These are phyloP conservation scores for Punica granatum DNA, from an alignment of 345 rosid species.

Conservation along the genomic window DNA sequence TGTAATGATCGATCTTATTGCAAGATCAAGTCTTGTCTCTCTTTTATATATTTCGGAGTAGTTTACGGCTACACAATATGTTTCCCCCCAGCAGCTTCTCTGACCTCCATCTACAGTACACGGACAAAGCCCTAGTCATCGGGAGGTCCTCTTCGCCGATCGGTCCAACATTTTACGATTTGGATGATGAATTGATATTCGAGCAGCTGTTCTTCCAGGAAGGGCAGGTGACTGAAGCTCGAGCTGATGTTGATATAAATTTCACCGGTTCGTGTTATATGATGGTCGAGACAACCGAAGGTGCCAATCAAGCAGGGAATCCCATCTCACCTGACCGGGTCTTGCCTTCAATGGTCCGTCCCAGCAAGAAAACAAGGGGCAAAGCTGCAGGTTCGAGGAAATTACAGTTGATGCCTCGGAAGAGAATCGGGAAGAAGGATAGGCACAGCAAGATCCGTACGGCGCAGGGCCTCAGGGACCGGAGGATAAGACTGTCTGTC, in stretches of 20 bases:
- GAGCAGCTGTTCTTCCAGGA: constrained; percentile 5
- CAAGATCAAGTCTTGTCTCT: not conserved
- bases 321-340: not conserved
- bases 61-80: not conserved
- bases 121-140: not conserved
- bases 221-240: not conserved
- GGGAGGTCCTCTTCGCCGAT: constrained; percentile 1
- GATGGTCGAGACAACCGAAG: not conserved
- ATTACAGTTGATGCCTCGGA: constrained; percentile 10
- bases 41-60: not conserved
- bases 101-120: not conserved
- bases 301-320: not conserved
- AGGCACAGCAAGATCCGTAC: constrained; percentile 86
- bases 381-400: not conserved
- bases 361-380: not conserved
- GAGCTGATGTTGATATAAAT: not conserved
- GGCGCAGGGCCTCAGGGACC: constrained; percentile 69
- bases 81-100: not conserved
- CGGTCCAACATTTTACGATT: not conserved
- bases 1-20: not conserved
- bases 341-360: not conserved
- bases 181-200: not conserved
- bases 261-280: not conserved
- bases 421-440: constrained; percentile 49
- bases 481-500: constrained; percentile 78